Conservation (phyloP, 306 rosid genomes). For the Prunus salicina region DNA sequence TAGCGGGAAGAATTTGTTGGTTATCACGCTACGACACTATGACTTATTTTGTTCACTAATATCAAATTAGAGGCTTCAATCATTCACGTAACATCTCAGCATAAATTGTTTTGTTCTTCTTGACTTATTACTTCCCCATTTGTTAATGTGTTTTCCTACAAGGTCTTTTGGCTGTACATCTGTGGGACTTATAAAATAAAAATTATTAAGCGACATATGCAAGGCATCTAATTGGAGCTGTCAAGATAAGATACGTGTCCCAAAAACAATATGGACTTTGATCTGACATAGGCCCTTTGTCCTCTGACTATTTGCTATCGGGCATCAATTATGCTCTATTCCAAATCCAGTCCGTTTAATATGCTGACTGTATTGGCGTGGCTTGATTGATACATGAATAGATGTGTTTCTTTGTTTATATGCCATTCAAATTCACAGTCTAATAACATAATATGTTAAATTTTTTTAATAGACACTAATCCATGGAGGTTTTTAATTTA, state of each 20-base stretch:
- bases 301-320: background rate
- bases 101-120: too few relatives aligned
- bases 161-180: background rate
- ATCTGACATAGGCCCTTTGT: background rate
- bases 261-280: slow-evolving; percentile 9
- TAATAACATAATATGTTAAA: background rate
- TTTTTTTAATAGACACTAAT: background rate
- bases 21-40: too few relatives aligned
- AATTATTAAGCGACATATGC: slow-evolving; percentile 25
- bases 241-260: slow-evolving; percentile 36
- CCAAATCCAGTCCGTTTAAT: background rate
- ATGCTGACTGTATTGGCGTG: background rate
- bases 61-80: too few relatives aligned
- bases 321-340: background rate
- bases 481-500: background rate
- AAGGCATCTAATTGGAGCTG: slow-evolving; percentile 20
- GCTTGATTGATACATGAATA: background rate
- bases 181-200: background rate
- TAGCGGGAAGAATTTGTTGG: too few relatives aligned
- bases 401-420: background rate
- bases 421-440: accelerated
- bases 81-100: too few relatives aligned
- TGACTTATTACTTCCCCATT: background rate
- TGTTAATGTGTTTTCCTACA: background rate
- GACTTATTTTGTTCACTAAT: too few relatives aligned